Base-by-base conservation (phyloP, 164 flowering plant species). In the Echeveria elegans region DNA sequence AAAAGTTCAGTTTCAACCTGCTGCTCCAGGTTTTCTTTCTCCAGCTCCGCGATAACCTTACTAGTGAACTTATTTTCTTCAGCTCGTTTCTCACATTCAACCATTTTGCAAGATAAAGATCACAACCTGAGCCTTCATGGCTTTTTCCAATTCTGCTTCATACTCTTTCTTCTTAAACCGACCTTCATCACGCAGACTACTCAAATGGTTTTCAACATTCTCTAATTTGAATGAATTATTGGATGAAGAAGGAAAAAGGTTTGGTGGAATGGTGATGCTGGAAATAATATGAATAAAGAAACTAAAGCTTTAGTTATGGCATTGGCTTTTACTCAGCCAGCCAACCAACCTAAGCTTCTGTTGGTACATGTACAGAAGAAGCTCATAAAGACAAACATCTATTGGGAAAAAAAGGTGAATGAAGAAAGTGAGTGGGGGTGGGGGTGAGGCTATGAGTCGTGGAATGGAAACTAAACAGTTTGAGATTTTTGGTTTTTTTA, bases 51-150 rank as follows among this genome's bases (percentile, higher is more conserved):
- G 53, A 89, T 82, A 50, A 82, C 66, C 60, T 79, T 81, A 28
- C 85, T 79, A 1, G 94, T 79, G 23, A 77, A 73, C 71, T 78
- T 80, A 30, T 85, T 80, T 43, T 81, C 81, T 71, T 88, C 90
- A 21, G 76, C 72, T 65, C 81, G 88, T 70, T 83, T 86, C 71
- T 87, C 82, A 66, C 86, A 80, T 70, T 95, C 94, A n/a, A 77
- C 63, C 65, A 79, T 52, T 84, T 70, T 85, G 90, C 87, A 87
- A 74, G 68, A 91, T 78, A 68, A 79, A 80, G 64, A 83, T 82
- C 74, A 91, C 97, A 36, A 83, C 73, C 76, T 95, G 89, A 32
- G 94, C 82, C 71, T 79, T 84, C 16, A 88, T 76, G 59, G 88
- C 79, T 56, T 76, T 82, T 28, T 88, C 89, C 24, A 85, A 76